Conservation (phyloP, 2,329 filamentous ascomycete genomes). For the Colletotrichum tropicale region DNA sequence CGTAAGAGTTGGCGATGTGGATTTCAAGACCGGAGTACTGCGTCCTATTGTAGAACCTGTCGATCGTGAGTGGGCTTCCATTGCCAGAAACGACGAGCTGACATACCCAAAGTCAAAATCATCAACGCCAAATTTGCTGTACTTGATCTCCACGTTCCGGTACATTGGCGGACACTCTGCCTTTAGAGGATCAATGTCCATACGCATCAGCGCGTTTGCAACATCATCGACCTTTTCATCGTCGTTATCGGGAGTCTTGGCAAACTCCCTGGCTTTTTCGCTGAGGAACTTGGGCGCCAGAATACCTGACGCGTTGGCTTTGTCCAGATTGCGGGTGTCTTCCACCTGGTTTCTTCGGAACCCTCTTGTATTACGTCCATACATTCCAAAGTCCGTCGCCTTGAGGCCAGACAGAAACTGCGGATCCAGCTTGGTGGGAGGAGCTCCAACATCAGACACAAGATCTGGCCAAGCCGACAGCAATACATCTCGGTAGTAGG, state of each 20-base stretch:
- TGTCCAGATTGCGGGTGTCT: constrained; percentile 70
- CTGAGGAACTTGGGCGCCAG: constrained; percentile 91
- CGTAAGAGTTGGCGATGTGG: constrained; percentile 96
- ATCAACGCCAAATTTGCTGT: constrained; percentile 98
- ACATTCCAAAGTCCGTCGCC: constrained; percentile 75
- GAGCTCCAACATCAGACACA: constrained; percentile 83
- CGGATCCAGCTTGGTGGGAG: constrained; percentile 76
- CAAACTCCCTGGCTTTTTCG: constrained; percentile 80
- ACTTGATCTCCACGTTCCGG: constrained; percentile 95
- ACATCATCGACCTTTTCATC: constrained; percentile 55
- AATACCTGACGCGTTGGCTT: constrained; percentile 62
- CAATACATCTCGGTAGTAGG: constrained; percentile 87
- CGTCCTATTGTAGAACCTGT: constrained; percentile 92
- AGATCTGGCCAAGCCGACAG: constrained; percentile 91
- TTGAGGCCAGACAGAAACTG: constrained; percentile 73
- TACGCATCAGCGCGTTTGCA: constrained; percentile 67
- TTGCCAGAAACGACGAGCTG: too few species aligned
- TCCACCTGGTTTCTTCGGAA: constrained; percentile 82
- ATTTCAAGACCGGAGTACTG: constrained; percentile 91
- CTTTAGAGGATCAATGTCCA: constrained; percentile 75
- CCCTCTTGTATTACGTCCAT: constrained; percentile 77
- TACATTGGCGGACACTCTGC: constrained; percentile 89
- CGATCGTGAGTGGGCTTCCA: constrained; percentile 19
- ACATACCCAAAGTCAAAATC: constrained; percentile 94
- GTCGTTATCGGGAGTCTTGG: constrained; percentile 46